Conservation (phyloP, 306 rosid species). For the Gleditsia sinensis region DNA sequence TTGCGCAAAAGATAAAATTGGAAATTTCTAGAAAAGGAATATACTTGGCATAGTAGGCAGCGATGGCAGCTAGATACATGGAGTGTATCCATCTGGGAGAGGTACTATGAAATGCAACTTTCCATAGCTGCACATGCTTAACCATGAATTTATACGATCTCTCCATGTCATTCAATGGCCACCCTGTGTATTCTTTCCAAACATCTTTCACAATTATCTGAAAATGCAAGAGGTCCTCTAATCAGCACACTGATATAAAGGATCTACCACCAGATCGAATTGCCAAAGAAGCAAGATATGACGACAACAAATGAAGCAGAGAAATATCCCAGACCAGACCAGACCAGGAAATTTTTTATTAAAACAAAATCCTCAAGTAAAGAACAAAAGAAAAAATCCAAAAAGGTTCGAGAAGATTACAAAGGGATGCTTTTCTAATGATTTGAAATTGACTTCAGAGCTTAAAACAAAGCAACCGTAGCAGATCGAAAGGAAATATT, state of each 20-base stretch:
- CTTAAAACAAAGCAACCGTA: neutral
- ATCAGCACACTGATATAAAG: neutral
- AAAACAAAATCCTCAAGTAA: neutral
- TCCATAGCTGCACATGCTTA: slow-evolving; percentile 96
- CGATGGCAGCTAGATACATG: slow-evolving; percentile 86
- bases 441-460: neutral
- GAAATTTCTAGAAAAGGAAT: neutral
- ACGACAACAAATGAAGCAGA: slow-evolving; percentile 4
- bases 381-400: neutral
- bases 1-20: neutral
- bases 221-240: slow-evolving; percentile 9
- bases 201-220: slow-evolving; percentile 93
- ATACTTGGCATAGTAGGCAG: slow-evolving; percentile 99
- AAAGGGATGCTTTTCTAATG: neutral
- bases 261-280: neutral
- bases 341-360: slow-evolving; percentile 4
- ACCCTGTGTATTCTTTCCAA: slow-evolving; percentile 97
- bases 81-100: slow-evolving; percentile 98
- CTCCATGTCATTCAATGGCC: slow-evolving; percentile 98
- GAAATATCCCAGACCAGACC: slow-evolving; percentile 18
- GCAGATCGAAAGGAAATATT: slow-evolving; percentile 23
- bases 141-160: slow-evolving; percentile 95
- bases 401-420: neutral
- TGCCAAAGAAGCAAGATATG: neutral
- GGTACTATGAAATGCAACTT: slow-evolving; percentile 90